Evolutionary conservation across 108 stramenopile genomes (phyloP), one percentile per base, ranked within the genome.

Genomic region (Nitzschia sp.): DNA sequence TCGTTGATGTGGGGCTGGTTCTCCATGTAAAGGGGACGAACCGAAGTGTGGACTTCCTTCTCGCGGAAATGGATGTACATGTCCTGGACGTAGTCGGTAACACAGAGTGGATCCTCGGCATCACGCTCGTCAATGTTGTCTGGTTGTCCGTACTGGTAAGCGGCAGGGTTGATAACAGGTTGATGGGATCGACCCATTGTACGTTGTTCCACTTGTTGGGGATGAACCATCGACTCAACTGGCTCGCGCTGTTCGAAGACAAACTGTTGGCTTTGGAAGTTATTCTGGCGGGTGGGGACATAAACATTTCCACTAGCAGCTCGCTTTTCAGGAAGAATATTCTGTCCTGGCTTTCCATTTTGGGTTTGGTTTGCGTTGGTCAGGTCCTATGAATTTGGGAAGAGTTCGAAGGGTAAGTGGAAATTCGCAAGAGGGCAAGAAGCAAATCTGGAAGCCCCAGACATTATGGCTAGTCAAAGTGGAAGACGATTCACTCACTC

Each of bases 111-210:
- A 86, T 98, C 96, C 10, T 89, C 78, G 9, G 85, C 78, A 80
- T 97, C 97, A 25, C 95, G 89, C 63, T 83, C 87, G 73, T 99
- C 98, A 75, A 98, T 97, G 62, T 98, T 87, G 67, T 96, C 93
- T 11, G 90, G 79, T 41, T 73, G 83, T 53, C 87, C 87, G 70
- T 86, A 84, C 63, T 93, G 91, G 67, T 93, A 93, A 57, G 74
- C 75, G 20, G 60, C 43, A 21, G 65, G 74, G 41, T 80, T 70
- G 14, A 55, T 19, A 2, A 44, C 50, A n/a, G 65, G 65, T 38
- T 73, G 41, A 24, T 57, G 41, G 21, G 56, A 65, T 70, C 66
- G 56, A 22, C 51, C 41, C 75, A 76, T 76, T 22, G 63, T 63
- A 53, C 37, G 63, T 21, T 11, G 42, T 20, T 21, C 43, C 6